Base-by-base conservation (phyloP, 2,329 filamentous ascomycete genomes). In the Trichoderma atroviride region DNA sequence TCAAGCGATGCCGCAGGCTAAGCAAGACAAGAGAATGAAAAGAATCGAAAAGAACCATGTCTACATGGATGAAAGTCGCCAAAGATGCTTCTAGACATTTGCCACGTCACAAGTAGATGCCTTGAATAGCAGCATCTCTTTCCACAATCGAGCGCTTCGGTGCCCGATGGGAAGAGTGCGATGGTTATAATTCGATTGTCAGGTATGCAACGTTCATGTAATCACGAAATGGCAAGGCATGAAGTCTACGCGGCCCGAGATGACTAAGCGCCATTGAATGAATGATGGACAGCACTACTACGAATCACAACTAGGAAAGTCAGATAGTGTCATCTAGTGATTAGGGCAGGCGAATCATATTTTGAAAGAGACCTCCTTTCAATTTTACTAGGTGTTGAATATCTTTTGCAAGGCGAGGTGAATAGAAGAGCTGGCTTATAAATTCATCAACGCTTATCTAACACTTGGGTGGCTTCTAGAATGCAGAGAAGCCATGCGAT, bases 51-150 rank as follows among this genome's bases (percentile, higher is more conserved):
- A 33, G 19, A 43, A 33, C 9, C 43, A 50, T 37, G 6, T 60
- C 66, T 56, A 69, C 58, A 63, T 63, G 37, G 37, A 19, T 43
- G 33, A 24, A 24, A 11, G 31, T 31, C 29, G 27, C 40, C 27
- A 31, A 7, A 55, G 47, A 55, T 31, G 29, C 56, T 61, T 61
- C 43, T 55, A 61, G 57, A n/a, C 19, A 59, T 19, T 68, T 11
- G 65, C 65, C 65, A 68, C 65, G 65, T 61, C 65, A 68, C 33
- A 68, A 58, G 19, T n/a, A 60, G 65, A 60, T 68, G 65, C 43
- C 65, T 60, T 53, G 57, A 61, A 35, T 43, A 33, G 57, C 47
- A 33, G 22, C 65, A 55, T 35, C 57, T 19, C 37, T n/a, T 35
- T 57, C 58, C 27, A 27, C 19, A 40, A 29, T 50, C 40, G 5